Conservation (phyloP, 192 early-diverging fungal species). For the Piromyces sp. region DNA sequence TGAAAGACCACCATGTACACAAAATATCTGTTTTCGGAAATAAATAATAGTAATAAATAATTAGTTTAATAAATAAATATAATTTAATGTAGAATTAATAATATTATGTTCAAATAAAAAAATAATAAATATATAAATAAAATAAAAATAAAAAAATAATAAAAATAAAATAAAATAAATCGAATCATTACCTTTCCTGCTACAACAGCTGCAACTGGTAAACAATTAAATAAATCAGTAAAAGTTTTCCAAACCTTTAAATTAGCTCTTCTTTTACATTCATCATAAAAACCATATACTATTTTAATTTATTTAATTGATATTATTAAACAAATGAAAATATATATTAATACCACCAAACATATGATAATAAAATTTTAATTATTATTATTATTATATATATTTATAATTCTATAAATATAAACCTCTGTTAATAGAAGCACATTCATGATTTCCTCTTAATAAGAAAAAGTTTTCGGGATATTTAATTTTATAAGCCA, state of each 20-base stretch:
- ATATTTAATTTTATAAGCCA: slow-evolving; percentile 94
- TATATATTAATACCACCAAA: too few relatives aligned
- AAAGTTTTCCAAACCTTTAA: slow-evolving; percentile 84
- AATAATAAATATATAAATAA: too few relatives aligned
- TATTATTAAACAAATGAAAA: too few relatives aligned
- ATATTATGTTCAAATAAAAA: too few relatives aligned
- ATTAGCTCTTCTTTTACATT: slow-evolving; percentile 76
- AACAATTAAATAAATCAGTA: slow-evolving; percentile 80
- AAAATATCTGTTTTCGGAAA: slow-evolving; percentile 46
- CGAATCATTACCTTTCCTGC: slow-evolving; percentile 58
- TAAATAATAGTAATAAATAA: too few relatives aligned
- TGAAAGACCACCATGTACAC: slow-evolving; percentile 85
- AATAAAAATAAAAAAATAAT: too few relatives aligned
- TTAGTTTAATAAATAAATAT: too few relatives aligned
- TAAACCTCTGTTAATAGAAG: slow-evolving; percentile 69
- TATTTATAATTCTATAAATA: background rate
- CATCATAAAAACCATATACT: slow-evolving; percentile 95
- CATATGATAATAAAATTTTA: too few relatives aligned
- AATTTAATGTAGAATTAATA: too few relatives aligned
- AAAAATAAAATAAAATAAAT: too few relatives aligned
- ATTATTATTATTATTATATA: background rate
- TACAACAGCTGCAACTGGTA: slow-evolving; percentile 81
- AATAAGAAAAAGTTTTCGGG: slow-evolving; percentile 94
- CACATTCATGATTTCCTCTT: slow-evolving; percentile 92
- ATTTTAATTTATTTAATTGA: background rate